A percentile compares a stretch with the other conserved stretches of the same genome.
Evolutionary conservation across 495 filamentous ascomycete genomes (phyloP).

Genomic region (Xylaria flabelliformis): DNA sequence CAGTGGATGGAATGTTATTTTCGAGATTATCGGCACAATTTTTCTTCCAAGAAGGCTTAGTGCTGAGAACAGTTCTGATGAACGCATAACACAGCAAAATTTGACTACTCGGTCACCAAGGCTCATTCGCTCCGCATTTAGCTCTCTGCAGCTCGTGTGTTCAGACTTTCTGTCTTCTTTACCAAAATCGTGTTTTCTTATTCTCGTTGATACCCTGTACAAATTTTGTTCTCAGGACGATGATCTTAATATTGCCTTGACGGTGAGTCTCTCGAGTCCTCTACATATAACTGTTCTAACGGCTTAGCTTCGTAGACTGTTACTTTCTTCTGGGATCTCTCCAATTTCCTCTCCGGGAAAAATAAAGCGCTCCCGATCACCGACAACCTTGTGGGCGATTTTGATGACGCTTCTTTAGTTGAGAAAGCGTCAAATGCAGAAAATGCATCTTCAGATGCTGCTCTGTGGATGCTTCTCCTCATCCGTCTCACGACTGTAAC

Average conservation of each 20-base stretch:
- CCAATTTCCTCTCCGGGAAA: conserved; percentile 74
- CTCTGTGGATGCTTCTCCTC: conserved; percentile 87
- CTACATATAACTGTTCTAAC: conserved; percentile 33
- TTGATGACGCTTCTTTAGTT: conserved; percentile 56
- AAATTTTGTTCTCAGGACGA: conserved; percentile 85
- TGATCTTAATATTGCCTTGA: conserved; percentile 94
- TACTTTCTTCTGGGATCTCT: conserved; percentile 94
- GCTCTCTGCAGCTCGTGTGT: conserved; percentile 87
- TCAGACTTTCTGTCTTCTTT: conserved; percentile 88
- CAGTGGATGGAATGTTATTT: conserved; percentile 82
- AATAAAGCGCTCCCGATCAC: conserved; percentile 54
- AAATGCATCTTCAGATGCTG: conserved; percentile 59
- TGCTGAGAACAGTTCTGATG: conserved; percentile 34
- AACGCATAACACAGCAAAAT: conserved; percentile 29
- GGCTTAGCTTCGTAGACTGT: conserved; percentile 62
- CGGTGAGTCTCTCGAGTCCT: conserved; percentile 55
- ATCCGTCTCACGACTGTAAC: conserved; percentile 77
- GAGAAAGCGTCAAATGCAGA: conserved; percentile 58
- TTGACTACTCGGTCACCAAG: conserved; percentile 68
- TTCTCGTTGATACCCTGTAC: conserved; percentile 85
- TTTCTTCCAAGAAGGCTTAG: conserved; percentile 60
- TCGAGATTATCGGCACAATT: conserved; percentile 83
- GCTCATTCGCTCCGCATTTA: conserved; percentile 83
- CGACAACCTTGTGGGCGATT: conserved; percentile 55
- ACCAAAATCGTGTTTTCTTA: conserved; percentile 77